Percentiles rank a stretch among this genome's conserved stretches.
These are phyloP conservation scores for Backusella tuberculispora DNA, from an alignment of 192 early-diverging fungal species.

Conservation along the genomic window DNA sequence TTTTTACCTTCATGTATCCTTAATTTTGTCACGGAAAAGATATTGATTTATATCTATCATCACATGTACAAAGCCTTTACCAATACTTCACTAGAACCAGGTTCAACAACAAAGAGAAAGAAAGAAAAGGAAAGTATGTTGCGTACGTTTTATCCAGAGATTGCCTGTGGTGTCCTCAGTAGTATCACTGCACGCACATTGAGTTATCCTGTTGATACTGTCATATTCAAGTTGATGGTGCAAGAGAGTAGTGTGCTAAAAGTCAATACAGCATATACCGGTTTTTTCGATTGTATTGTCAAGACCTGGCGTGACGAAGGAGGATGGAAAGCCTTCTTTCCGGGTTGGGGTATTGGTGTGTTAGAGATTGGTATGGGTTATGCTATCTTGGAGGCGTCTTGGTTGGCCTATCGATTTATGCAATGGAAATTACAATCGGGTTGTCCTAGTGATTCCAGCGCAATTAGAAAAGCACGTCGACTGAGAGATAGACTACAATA, in stretches of 20 bases:
- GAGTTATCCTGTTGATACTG: slow-evolving; percentile 52
- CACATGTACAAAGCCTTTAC: slow-evolving; percentile 15
- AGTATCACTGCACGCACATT: slow-evolving; percentile 49
- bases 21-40: slow-evolving; percentile 29
- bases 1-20: slow-evolving; percentile 40
- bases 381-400: slow-evolving; percentile 48
- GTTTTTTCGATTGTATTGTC: slow-evolving; percentile 49
- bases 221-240: slow-evolving; percentile 48
- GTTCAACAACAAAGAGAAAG: background rate
- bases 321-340: slow-evolving; percentile 34
- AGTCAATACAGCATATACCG: slow-evolving; percentile 41
- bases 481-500: slow-evolving; percentile 8
- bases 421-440: slow-evolving; percentile 3
- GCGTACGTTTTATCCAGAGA: slow-evolving; percentile 54
- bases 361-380: slow-evolving; percentile 48
- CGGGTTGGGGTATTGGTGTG: slow-evolving; percentile 40
- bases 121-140: slow-evolving; percentile 30
- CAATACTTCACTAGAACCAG: background rate
- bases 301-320: slow-evolving; percentile 38
- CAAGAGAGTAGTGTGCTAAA: slow-evolving; percentile 46
- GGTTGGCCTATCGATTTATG: slow-evolving; percentile 27
- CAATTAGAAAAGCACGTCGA: slow-evolving; percentile 22
- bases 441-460: slow-evolving; percentile 1
- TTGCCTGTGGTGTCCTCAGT: slow-evolving; percentile 52
- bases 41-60: slow-evolving; percentile 31